phyloP scores from a whole-genome alignment of 176 grass and related monocot species.

The Secale cereale region DNA sequence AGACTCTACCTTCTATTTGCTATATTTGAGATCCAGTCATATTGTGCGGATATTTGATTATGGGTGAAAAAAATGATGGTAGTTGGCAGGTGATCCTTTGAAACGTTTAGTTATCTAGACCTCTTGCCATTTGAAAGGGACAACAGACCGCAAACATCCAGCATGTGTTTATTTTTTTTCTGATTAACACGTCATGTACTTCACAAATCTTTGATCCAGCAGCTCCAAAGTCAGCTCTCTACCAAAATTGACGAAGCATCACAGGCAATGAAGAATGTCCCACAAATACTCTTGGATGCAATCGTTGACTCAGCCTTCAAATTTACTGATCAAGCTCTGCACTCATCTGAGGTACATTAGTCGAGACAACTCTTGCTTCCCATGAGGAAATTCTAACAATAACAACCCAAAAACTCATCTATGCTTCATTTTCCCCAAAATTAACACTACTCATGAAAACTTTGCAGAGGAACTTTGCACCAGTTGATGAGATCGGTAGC shows the following conservation, averaged over 20 bases:
- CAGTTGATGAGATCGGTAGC: conserved; percentile 35
- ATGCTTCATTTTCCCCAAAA: not conserved
- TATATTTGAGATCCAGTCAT: too few species aligned
- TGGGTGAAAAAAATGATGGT: too few species aligned
- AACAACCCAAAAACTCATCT: not conserved
- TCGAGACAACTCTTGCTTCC: not conserved
- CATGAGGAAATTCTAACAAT: not conserved
- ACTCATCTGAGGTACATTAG: conserved; percentile 29
- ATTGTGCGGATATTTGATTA: too few species aligned
- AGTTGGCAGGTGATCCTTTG: too few species aligned
- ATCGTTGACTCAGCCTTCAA: conserved; percentile 36
- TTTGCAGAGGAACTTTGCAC: conserved; percentile 57
- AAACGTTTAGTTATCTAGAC: too few species aligned
- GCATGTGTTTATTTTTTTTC: too few species aligned
- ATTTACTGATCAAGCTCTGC: conserved; percentile 24
- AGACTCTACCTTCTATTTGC: too few species aligned
- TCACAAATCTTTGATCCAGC: conserved; percentile 25
- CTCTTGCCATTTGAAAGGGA: too few species aligned
- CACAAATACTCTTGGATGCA: conserved; percentile 20
- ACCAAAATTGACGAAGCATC: not conserved
- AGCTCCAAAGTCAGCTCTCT: not conserved
- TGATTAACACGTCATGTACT: too few species aligned
- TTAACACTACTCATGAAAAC: not conserved
- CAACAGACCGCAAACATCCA: too few species aligned
- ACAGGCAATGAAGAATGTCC: not conserved